Base-by-base conservation (phyloP, 2,329 filamentous ascomycete species). In the Aspergillus puulaauensis region DNA sequence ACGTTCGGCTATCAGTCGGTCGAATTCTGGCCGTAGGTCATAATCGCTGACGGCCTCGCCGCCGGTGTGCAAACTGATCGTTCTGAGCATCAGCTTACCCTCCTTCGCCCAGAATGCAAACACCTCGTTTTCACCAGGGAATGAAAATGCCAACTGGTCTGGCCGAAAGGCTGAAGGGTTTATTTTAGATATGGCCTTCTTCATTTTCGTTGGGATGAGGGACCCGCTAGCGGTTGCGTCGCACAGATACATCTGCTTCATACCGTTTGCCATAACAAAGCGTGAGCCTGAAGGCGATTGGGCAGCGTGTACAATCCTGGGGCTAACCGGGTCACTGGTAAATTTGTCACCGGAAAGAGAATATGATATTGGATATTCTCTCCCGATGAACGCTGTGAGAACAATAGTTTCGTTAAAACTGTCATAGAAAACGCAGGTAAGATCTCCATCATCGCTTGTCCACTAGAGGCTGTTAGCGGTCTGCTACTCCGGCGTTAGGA, bases 341-440 rank as follows among this genome's bases (percentile, higher is more conserved):
- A 69, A 64, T 45, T 60, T 43, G 6, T 59, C 52, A 21, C 62
- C 56, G 15, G 61, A 50, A 6, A 61, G 57, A n/a, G 64, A 62
- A 11, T 63, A 60, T 14, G 61, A 57, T 5, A 62, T 54, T 1
- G 65, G 64, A 15, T 61, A 66, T 43, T 66, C 65, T 39, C 57
- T 67, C 4, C 50, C 60, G 15, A 64, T 58, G 23, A 62, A 66
- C 9, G 64, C 64, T 8, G 72, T 73, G 4, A 73, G 61, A 14
- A 74, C 61, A 5, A 70, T 66, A 19, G 61, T 61, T 12, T 66
- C 60, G 8, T 68, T 65, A 5, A 61, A 54, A 7, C 61, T 68
- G 52, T 74, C 68, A 52, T 74, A 75, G 59, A 73, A 74, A 3
- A 73, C 69, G 31, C 64, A 61, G 2, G 71, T 73, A 3, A 74